phyloP scores from a whole-genome alignment of 345 rosid genomes.

The Lepidium africanum region DNA sequence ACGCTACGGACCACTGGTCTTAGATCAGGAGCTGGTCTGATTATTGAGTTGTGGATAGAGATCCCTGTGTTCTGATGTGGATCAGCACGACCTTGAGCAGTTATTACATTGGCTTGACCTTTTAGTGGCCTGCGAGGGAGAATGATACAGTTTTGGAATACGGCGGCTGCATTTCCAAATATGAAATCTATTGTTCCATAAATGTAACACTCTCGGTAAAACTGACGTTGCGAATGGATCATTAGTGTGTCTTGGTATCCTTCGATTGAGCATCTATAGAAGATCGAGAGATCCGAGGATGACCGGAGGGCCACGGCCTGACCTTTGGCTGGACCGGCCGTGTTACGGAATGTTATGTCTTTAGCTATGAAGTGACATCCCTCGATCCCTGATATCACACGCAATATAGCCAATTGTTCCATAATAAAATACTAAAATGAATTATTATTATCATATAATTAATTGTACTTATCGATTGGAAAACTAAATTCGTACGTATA shows the following conservation, averaged over 20 bases:
- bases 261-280: conserved; percentile 64
- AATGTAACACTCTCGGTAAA: conserved; percentile 71
- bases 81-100: conserved; percentile 82
- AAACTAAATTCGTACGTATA: neutral
- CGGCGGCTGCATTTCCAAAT: conserved; percentile 78
- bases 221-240: conserved; percentile 77
- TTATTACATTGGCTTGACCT: conserved; percentile 51
- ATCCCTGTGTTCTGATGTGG: conserved; percentile 87
- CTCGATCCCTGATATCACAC: conserved; percentile 48
- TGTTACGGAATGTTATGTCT: conserved; percentile 25
- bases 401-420: neutral
- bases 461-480: no score
- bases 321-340: conserved; percentile 31
- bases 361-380: conserved; percentile 44
- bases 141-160: conserved; percentile 74
- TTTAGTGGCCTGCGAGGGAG: conserved; percentile 61
- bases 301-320: conserved; percentile 94
- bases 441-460: neutral
- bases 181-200: conserved; percentile 90
- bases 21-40: conserved; percentile 67
- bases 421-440: neutral
- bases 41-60: conserved; percentile 63
- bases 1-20: conserved; percentile 43
- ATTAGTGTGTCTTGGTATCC: conserved; percentile 89
- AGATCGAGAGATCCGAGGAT: conserved; percentile 75